Conservation (phyloP, 1,284 basidiomycete species). For the Anthracocystis walkeri region DNA sequence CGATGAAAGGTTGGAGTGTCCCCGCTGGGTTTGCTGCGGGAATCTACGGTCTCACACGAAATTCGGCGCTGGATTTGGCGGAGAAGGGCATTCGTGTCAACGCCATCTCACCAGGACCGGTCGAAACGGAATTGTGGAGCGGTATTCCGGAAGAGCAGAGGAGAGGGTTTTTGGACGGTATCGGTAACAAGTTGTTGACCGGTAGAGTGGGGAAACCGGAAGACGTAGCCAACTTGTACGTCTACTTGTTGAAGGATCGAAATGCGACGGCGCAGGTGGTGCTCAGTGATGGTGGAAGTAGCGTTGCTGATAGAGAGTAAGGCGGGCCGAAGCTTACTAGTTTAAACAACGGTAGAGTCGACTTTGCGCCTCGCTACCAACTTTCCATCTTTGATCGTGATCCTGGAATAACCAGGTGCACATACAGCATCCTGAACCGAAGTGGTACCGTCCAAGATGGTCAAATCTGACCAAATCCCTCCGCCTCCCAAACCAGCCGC, state of each 20-base stretch:
- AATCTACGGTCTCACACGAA: constrained; percentile 29
- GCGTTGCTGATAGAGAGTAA: constrained; percentile 14
- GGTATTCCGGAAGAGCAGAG: constrained; percentile 16
- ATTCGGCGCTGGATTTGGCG: constrained; percentile 37
- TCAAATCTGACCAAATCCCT: constrained; percentile 15
- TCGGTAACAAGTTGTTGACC: constrained; percentile 16
- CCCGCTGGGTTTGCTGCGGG: constrained; percentile 21
- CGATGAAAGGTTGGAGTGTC: constrained; percentile 20
- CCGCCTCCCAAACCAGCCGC: constrained; percentile 12
- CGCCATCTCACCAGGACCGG: constrained; percentile 33
- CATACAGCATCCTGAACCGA: constrained; percentile 22
- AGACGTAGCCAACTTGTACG: constrained; percentile 38
- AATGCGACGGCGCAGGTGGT: constrained; percentile 45
- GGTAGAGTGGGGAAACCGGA: constrained; percentile 23
- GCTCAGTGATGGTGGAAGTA: constrained; percentile 24
- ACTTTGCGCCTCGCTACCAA: constrained; percentile 13
- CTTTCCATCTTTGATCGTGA: constrained; percentile 21
- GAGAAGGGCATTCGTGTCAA: constrained; percentile 45
- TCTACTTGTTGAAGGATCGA: constrained; percentile 52
- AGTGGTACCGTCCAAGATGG: constrained; percentile 9
- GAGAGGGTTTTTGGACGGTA: not conserved
- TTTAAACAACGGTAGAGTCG: constrained; percentile 4
- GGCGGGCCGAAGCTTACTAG: too few species aligned
- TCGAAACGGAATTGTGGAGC: constrained; percentile 49
- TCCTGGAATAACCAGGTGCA: constrained; percentile 17